Percentiles rank a stretch among this genome's conserved stretches.
Conservation (phyloP, 345 rosid species). For the Lumnitzera racemosa region DNA sequence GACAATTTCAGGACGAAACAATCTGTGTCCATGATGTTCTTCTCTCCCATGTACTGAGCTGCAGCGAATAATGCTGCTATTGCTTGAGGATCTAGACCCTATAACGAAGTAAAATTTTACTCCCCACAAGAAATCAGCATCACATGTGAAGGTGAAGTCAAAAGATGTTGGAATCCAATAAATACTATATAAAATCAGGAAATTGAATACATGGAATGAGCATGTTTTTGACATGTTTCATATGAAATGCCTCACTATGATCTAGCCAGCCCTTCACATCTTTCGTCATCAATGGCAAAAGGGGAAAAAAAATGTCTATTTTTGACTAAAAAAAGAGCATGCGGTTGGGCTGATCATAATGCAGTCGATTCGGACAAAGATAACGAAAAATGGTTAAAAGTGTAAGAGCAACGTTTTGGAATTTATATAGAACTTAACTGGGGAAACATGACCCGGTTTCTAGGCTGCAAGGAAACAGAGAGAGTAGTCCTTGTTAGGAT, state of each 20-base stretch:
- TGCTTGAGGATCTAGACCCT: constrained; percentile 91
- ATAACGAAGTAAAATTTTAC: background rate
- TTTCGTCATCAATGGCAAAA: background rate
- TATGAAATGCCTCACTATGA: background rate
- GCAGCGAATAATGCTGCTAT: constrained; percentile 72
- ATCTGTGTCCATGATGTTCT: constrained; percentile 45
- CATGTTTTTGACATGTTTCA: too few species aligned
- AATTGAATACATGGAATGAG: too few species aligned
- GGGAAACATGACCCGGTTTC: constrained; percentile 30
- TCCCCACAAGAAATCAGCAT: too few species aligned
- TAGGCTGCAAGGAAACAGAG: constrained; percentile 26
- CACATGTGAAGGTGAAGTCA: too few species aligned
- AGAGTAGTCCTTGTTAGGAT: constrained; percentile 3
- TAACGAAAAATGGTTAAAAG: background rate
- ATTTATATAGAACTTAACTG: background rate
- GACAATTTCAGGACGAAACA: constrained; percentile 80
- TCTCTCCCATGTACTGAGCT: constrained; percentile 86
- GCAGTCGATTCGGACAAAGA: too few species aligned
- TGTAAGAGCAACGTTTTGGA: background rate
- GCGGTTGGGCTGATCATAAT: too few species aligned
- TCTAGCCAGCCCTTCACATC: background rate
- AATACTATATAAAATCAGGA: too few species aligned
- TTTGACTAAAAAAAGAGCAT: too few species aligned
- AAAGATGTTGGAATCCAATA: too few species aligned
- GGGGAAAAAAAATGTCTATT: background rate